phyloP scores from a whole-genome alignment of 768 basidiomycete genomes.

The Tylopilus rubrobrunneus region DNA sequence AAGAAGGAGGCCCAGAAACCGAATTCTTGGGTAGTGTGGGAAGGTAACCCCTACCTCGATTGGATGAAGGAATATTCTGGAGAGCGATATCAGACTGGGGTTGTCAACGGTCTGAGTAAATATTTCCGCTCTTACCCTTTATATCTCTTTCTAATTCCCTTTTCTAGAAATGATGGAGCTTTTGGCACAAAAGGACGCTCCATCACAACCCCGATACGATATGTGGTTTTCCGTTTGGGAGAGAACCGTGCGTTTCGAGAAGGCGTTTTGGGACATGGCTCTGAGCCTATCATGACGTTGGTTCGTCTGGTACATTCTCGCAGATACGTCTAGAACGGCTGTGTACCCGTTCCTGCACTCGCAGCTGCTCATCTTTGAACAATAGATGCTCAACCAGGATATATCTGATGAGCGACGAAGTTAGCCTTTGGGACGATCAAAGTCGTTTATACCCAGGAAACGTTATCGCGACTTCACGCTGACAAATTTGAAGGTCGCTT shows the following conservation, averaged over 20 bases:
- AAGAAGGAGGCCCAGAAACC: conserved; percentile 3
- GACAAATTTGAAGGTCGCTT: no score
- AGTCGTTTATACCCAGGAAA: no score
- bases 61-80: background rate
- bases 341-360: no score
- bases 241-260: conserved; percentile 1
- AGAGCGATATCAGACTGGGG: background rate
- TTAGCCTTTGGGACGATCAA: no score
- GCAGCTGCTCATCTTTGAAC: no score
- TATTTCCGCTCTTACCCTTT: background rate
- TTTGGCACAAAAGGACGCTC: background rate
- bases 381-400: no score
- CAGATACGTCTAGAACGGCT: background rate
- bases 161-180: background rate
- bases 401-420: no score
- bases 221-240: conserved; percentile 7
- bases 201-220: background rate
- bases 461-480: no score
- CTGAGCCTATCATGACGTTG: background rate
- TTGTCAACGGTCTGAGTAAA: background rate
- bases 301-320: background rate
- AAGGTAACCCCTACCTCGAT: conserved; percentile 1
- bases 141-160: background rate
- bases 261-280: conserved; percentile 7
- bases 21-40: conserved; percentile 1